These are phyloP conservation scores for Trichoderma sp. DNA, from an alignment of 2,329 filamentous ascomycete species.

Conservation along the genomic window DNA sequence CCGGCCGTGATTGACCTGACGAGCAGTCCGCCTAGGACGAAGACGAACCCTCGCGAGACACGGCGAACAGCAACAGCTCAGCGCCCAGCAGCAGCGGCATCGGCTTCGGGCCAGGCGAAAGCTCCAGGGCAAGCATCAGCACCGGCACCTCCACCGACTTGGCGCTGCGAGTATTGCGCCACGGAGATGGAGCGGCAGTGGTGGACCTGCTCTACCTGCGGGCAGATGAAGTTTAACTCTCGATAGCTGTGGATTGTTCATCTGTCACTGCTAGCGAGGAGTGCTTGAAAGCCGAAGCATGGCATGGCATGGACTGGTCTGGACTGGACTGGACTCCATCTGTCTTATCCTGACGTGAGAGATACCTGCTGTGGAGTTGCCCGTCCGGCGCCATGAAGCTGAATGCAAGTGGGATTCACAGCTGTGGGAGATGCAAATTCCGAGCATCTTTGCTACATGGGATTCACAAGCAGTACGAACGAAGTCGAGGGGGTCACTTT, in stretches of 20 bases:
- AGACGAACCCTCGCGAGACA: conserved; percentile 15
- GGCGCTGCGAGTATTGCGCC: conserved; percentile 57
- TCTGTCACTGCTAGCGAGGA: neutral
- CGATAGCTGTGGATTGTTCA: conserved; percentile 32
- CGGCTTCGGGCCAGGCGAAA: conserved; percentile 20
- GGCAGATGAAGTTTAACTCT: conserved; percentile 56
- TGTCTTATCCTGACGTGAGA: neutral
- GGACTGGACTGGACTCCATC: too few relatives aligned
- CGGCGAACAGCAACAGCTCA: conserved; percentile 15
- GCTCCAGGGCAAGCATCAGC: conserved; percentile 26
- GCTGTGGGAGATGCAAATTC: neutral
- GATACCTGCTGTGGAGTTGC: conserved; percentile 19
- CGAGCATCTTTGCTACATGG: conserved; percentile 4
- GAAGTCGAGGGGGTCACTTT: neutral
- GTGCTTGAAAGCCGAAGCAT: conserved; percentile 1
- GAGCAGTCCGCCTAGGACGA: conserved; percentile 35
- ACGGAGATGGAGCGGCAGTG: conserved; percentile 56
- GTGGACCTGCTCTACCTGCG: conserved; percentile 61
- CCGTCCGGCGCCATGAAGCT: neutral
- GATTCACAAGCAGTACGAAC: conserved; percentile 5
- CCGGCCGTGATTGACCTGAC: conserved; percentile 42
- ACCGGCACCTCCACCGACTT: conserved; percentile 41
- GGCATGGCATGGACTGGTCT: neutral
- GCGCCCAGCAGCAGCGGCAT: conserved; percentile 27
- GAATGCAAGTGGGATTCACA: neutral